These are phyloP conservation scores for Exserohilum rostratum DNA, from an alignment of 2,329 filamentous ascomycete genomes.

Conservation along the genomic window DNA sequence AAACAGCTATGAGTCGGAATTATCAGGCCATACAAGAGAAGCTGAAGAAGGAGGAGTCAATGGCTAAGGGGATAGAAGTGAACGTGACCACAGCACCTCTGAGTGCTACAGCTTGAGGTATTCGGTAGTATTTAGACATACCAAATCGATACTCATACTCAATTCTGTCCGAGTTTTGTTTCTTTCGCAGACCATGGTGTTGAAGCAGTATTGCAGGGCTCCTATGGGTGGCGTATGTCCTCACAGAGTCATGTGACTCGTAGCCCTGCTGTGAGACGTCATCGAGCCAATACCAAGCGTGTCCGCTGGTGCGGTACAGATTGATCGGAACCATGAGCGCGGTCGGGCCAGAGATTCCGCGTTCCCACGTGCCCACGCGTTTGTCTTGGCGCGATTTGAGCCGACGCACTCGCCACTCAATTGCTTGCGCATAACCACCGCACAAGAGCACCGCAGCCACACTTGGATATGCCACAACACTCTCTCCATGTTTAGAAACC, in stretches of 20 bases:
- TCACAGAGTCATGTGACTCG: no score
- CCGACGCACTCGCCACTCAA: constrained; percentile 4
- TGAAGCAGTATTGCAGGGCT: no score
- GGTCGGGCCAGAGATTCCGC: not conserved
- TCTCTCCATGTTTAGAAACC: constrained; percentile 60
- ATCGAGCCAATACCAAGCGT: not conserved
- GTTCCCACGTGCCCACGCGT: constrained; percentile 13
- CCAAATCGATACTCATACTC: no score
- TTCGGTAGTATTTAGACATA: not conserved
- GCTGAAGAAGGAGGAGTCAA: constrained; percentile 37
- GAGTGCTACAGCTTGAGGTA: not conserved
- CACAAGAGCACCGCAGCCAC: not conserved
- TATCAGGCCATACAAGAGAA: constrained; percentile 60
- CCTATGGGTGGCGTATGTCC: no score
- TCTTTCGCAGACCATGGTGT: no score
- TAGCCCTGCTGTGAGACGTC: no score
- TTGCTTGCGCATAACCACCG: not conserved
- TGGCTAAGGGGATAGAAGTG: not conserved
- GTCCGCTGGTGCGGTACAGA: not conserved
- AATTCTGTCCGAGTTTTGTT: no score
- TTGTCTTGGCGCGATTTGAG: constrained; percentile 12
- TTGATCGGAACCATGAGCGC: not conserved
- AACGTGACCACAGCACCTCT: not conserved
- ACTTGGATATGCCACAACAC: not conserved
- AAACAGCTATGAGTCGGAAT: constrained; percentile 62